Evolutionary conservation across 2,329 filamentous ascomycete species (phyloP).

Genomic region (Colletotrichum sp.): DNA sequence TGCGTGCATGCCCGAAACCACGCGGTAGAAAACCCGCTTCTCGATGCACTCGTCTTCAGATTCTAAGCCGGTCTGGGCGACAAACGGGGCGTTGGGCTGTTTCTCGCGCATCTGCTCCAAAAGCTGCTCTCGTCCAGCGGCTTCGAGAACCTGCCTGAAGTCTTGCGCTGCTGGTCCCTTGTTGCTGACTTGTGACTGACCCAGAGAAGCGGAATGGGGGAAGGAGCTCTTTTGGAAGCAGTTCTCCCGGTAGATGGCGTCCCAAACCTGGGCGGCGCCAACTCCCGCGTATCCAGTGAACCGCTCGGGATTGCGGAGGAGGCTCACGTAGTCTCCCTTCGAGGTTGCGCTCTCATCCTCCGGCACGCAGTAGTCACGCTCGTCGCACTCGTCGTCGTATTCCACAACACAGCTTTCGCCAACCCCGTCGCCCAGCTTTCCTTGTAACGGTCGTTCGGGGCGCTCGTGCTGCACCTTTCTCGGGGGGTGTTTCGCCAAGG

Average conservation of each 20-base stretch:
- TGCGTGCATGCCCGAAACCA: constrained; percentile 97
- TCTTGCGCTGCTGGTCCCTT: constrained; percentile 61
- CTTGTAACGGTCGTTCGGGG: constrained; percentile 77
- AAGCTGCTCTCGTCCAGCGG: constrained; percentile 63
- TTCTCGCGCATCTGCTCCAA: constrained; percentile 65
- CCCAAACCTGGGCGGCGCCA: constrained; percentile 90
- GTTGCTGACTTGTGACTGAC: constrained; percentile 43
- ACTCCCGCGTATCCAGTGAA: constrained; percentile 93
- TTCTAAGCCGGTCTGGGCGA: constrained; percentile 71
- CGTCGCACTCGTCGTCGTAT: constrained; percentile 96
- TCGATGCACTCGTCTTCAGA: constrained; percentile 92
- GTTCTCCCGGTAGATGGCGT: constrained; percentile 96
- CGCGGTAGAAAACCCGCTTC: constrained; percentile 97
- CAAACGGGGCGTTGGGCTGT: constrained; percentile 61
- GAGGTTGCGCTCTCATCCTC: constrained; percentile 87
- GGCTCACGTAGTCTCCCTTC: constrained; percentile 95
- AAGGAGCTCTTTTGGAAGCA: constrained; percentile 81
- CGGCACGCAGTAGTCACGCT: constrained; percentile 94
- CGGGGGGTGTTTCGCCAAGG: constrained; percentile 86
- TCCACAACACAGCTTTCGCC: constrained; percentile 97
- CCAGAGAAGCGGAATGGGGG: constrained; percentile 62
- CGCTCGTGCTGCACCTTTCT: constrained; percentile 72
- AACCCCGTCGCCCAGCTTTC: constrained; percentile 82
- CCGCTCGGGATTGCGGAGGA: constrained; percentile 90
- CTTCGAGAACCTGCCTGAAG: constrained; percentile 66